Conservation (phyloP, 306 rosid species). For the Glycine soja region DNA sequence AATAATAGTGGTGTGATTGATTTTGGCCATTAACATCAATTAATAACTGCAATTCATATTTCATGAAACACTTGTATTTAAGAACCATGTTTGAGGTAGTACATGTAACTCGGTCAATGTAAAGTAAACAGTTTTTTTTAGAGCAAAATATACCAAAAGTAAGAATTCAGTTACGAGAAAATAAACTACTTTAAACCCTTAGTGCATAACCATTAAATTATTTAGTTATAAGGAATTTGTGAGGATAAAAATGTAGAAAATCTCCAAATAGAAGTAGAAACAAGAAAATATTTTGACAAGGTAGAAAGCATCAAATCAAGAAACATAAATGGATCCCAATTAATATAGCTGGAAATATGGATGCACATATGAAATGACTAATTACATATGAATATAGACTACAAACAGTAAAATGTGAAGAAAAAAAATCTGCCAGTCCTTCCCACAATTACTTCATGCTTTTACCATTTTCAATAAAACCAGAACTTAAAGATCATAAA, state of each 20-base stretch:
- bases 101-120: background rate
- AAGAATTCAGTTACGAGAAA: background rate
- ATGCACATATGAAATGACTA: background rate
- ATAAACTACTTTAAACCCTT: no score
- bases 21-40: background rate
- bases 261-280: background rate
- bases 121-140: background rate
- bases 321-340: constrained; percentile 13
- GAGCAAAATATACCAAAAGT: background rate
- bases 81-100: background rate
- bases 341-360: background rate
- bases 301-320: background rate
- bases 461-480: background rate
- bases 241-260: background rate
- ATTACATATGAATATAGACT: background rate
- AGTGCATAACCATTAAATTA: no score
- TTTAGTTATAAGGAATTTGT: background rate
- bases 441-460: background rate
- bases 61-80: background rate
- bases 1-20: no score
- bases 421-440: background rate
- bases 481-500: constrained; percentile 8
- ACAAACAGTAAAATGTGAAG: background rate
- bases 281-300: background rate
- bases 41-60: background rate